These are phyloP conservation scores for Sugiyamaella xylanicola DNA, from an alignment of 1,139 yeast species.

Conservation along the genomic window DNA sequence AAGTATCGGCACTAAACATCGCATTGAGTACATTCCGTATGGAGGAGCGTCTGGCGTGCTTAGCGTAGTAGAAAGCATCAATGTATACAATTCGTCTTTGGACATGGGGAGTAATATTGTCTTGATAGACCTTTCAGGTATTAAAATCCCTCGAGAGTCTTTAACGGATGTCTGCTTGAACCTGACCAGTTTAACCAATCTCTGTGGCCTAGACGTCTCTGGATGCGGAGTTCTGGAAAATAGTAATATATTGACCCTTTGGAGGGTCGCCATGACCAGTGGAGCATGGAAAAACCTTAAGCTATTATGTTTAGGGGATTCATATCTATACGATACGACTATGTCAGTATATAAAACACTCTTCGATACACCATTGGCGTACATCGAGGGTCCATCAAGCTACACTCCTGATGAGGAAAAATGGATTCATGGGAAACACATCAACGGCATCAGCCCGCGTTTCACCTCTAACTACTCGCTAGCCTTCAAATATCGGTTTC, in stretches of 20 bases:
- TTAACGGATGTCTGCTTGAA: constrained; percentile 24
- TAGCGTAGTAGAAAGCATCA: constrained; percentile 5
- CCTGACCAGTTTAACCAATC: constrained; percentile 25
- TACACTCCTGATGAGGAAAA: neutral
- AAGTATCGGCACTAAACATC: constrained; percentile 14
- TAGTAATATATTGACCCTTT: constrained; percentile 26
- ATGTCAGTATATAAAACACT: constrained; percentile 12
- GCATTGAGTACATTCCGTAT: constrained; percentile 21
- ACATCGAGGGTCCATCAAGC: constrained; percentile 24
- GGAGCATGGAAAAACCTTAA: constrained; percentile 29
- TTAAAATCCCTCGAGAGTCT: constrained; percentile 6
- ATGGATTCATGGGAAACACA: constrained; percentile 18
- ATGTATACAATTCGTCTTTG: neutral
- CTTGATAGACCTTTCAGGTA: constrained; percentile 28
- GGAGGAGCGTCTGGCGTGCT: constrained; percentile 1
- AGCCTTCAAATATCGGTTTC: constrained; percentile 21
- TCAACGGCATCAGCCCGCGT: constrained; percentile 19
- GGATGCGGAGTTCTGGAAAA: constrained; percentile 19
- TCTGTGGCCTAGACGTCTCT: constrained; percentile 33
- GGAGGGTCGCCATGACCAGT: constrained; percentile 32
- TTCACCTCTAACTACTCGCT: constrained; percentile 22
- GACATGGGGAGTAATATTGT: constrained; percentile 22
- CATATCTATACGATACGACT: neutral
- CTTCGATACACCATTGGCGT: constrained; percentile 17
- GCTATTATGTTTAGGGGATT: constrained; percentile 28